phyloP scores from a whole-genome alignment of 306 rosid species.

The Quercus berberidifolia region DNA sequence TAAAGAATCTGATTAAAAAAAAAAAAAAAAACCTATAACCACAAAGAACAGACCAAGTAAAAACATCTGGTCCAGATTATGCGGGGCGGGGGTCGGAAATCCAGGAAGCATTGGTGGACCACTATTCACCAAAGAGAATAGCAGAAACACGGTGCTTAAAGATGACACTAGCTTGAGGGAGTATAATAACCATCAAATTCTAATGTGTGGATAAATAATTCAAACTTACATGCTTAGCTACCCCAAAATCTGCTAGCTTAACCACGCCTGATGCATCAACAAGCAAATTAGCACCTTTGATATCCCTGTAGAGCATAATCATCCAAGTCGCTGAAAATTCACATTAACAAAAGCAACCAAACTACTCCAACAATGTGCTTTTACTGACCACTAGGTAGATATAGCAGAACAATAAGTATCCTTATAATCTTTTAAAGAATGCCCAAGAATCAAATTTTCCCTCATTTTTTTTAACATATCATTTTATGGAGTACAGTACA shows the following conservation, averaged over 20 bases:
- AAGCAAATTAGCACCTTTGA: slow-evolving; percentile 95
- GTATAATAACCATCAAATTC: not conserved
- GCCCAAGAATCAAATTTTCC: not conserved
- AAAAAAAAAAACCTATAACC: not conserved
- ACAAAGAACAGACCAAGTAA: not conserved
- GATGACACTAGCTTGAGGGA: not conserved
- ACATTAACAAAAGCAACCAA: slow-evolving; percentile 14
- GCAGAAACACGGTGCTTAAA: not conserved
- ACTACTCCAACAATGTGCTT: not conserved
- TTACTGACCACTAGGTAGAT: not conserved
- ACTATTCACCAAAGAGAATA: not conserved
- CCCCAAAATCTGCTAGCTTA: slow-evolving; percentile 97
- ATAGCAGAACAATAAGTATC: not conserved
- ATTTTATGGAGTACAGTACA: not conserved
- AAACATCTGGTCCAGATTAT: not conserved
- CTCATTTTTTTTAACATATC: too few species aligned
- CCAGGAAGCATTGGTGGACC: not conserved
- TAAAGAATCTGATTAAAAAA: not conserved
- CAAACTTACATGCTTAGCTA: slow-evolving; percentile 86
- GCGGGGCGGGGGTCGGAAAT: not conserved
- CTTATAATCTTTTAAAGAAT: not conserved
- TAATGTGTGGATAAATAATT: slow-evolving; percentile 2
- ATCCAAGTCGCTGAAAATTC: not conserved
- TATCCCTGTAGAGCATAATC: slow-evolving; percentile 59
- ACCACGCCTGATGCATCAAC: slow-evolving; percentile 78